Evolutionary conservation across 1,284 basidiomycete species (phyloP).

Genomic region (Schizophyllum commune): DNA sequence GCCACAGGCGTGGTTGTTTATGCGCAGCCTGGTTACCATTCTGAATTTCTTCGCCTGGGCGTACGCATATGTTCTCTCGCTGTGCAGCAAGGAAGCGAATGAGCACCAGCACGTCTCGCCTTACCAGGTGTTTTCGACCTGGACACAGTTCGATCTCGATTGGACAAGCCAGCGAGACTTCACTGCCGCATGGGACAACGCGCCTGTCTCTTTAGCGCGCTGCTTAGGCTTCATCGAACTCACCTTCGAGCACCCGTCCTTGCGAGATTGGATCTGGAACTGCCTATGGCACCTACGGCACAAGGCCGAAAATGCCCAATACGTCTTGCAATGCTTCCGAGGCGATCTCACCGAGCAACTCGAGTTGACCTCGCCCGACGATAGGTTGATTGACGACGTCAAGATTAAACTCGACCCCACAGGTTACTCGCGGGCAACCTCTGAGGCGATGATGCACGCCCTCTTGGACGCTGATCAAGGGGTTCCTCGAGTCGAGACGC

Average conservation of each 20-base stretch:
- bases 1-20: not conserved
- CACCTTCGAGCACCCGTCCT: not conserved
- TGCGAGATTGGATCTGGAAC: not conserved
- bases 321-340: not conserved
- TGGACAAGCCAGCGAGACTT: not conserved
- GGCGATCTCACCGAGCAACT: not conserved
- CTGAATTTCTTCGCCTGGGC: not conserved
- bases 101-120: too few relatives aligned
- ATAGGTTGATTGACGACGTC: not conserved
- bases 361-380: not conserved
- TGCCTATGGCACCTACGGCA: not conserved
- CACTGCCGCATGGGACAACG: not conserved
- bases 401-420: not conserved
- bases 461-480: not conserved
- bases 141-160: not conserved
- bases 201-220: not conserved
- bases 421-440: not conserved
- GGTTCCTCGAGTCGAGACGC: not conserved
- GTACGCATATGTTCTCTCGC: too few relatives aligned
- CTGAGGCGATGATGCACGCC: not conserved
- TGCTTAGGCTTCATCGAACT: not conserved
- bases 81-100: too few relatives aligned
- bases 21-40: not conserved
- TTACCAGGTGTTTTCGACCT: constrained; percentile 12
- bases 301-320: not conserved